Percentiles rank a stretch among this genome's conserved stretches.
These are phyloP conservation scores for Plasmopara viticola DNA, from an alignment of 352 stramenopile genomes.

Conservation along the genomic window DNA sequence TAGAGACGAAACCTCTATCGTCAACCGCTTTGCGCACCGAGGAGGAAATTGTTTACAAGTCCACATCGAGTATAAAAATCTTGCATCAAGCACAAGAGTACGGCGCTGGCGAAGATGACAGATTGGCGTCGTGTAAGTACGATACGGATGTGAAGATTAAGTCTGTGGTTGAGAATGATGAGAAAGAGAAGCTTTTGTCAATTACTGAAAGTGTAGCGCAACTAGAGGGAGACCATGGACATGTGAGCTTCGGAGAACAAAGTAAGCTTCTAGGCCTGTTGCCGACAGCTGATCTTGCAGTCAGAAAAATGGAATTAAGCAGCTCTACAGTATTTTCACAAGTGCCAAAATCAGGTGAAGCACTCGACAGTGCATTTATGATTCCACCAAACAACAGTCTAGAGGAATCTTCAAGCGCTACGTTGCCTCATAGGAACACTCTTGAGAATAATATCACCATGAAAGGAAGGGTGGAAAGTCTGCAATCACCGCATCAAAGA, in stretches of 20 bases:
- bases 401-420: conserved; percentile 4
- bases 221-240: not conserved
- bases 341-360: not conserved
- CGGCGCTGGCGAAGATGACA: not conserved
- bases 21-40: conserved; percentile 7
- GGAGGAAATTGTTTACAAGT: not conserved
- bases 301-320: not conserved
- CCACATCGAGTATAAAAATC: conserved; percentile 3
- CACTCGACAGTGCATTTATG: not conserved
- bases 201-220: conserved; percentile 1
- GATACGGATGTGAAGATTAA: conserved; percentile 1
- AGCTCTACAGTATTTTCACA: not conserved
- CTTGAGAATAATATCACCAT: too few relatives aligned
- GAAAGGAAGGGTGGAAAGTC: not conserved
- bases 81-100: conserved; percentile 1
- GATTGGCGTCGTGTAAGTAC: not conserved
- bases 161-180: not conserved
- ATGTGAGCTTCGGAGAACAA: not conserved
- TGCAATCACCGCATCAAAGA: not conserved
- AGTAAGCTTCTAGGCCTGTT: not conserved
- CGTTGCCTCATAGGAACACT: not conserved
- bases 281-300: not conserved
- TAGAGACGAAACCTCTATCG: conserved; percentile 10
- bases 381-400: not conserved
- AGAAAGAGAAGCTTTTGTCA: not conserved